Conservation (phyloP, 1,284 basidiomycete genomes). For the Pyrrhoderma lamaoense region DNA sequence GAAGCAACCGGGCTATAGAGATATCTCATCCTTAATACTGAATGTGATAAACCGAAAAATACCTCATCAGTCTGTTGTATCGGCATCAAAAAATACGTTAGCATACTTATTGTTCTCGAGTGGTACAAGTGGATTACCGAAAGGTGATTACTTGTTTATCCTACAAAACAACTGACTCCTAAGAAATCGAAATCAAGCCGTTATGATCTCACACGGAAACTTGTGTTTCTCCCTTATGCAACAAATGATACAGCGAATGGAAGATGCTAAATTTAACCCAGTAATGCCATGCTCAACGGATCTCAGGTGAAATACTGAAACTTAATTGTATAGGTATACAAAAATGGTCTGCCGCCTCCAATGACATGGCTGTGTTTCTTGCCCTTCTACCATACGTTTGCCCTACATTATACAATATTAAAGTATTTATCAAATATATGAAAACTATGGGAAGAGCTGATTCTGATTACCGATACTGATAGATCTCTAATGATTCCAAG, state of each 20-base stretch:
- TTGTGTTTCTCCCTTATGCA: constrained; percentile 45
- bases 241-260: constrained; percentile 26
- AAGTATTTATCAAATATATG: constrained; percentile 22
- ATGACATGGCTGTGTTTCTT: constrained; percentile 49
- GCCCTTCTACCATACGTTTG: constrained; percentile 65
- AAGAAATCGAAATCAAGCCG: constrained; percentile 34
- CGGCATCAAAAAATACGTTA: constrained; percentile 47
- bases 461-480: not conserved
- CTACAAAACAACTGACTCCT: not conserved
- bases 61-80: constrained; percentile 36
- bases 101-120: constrained; percentile 73
- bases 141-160: constrained; percentile 39
- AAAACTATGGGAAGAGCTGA: not conserved
- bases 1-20: constrained; percentile 29
- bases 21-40: constrained; percentile 41
- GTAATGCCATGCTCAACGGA: not conserved
- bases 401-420: constrained; percentile 48
- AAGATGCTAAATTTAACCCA: constrained; percentile 22
- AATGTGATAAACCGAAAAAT: constrained; percentile 31
- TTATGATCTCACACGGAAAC: constrained; percentile 73
- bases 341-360: constrained; percentile 32
- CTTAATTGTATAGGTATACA: not conserved
- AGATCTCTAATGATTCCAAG: constrained; percentile 34
- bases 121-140: constrained; percentile 69
- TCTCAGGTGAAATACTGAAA: not conserved